A percentile compares a stretch with the other conserved stretches of the same genome.
phyloP scores from a whole-genome alignment of 208 protist genomes.

The Leptomonas pyrrhocoris region DNA sequence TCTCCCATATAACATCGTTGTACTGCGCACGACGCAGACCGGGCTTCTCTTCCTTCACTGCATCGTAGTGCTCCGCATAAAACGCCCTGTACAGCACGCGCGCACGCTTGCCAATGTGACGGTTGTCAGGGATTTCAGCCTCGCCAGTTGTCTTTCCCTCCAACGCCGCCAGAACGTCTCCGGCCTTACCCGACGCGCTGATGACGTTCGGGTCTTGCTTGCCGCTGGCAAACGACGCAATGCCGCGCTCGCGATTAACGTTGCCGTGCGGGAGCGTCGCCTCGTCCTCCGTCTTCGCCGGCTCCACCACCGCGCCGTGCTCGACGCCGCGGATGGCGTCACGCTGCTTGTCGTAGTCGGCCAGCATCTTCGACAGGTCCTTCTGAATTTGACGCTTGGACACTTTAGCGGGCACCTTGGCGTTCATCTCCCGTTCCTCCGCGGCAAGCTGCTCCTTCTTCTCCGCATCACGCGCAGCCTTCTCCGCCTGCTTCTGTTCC shows the following conservation, averaged over 20 bases:
- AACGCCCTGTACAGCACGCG: constrained; percentile 84
- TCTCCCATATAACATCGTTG: constrained; percentile 88
- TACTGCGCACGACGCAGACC: constrained; percentile 86
- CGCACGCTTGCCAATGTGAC: constrained; percentile 87
- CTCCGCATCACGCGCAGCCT: constrained; percentile 55
- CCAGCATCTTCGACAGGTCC: constrained; percentile 84
- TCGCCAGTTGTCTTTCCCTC: constrained; percentile 20
- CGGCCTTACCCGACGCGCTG: constrained; percentile 46
- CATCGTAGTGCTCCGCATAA: constrained; percentile 66
- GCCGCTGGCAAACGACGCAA: constrained; percentile 8
- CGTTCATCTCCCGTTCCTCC: constrained; percentile 72
- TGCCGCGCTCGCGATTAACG: constrained; percentile 43
- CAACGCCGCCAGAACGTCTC: constrained; percentile 52
- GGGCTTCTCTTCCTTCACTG: constrained; percentile 75
- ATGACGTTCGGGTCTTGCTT: constrained; percentile 34
- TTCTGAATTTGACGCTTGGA: constrained; percentile 81
- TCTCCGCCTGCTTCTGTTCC: constrained; percentile 61
- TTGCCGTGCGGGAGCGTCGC: constrained; percentile 48
- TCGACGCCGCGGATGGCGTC: constrained; percentile 38
- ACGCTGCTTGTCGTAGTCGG: constrained; percentile 78
- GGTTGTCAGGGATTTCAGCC: constrained; percentile 54
- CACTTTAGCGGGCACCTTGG: constrained; percentile 76
- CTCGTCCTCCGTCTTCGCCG: constrained; percentile 15
- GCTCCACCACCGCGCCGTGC: constrained; percentile 34
- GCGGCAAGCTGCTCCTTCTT: constrained; percentile 70